Evolutionary conservation across 208 protist genomes (phyloP).

Genomic region (Crithidia fasciculata): DNA sequence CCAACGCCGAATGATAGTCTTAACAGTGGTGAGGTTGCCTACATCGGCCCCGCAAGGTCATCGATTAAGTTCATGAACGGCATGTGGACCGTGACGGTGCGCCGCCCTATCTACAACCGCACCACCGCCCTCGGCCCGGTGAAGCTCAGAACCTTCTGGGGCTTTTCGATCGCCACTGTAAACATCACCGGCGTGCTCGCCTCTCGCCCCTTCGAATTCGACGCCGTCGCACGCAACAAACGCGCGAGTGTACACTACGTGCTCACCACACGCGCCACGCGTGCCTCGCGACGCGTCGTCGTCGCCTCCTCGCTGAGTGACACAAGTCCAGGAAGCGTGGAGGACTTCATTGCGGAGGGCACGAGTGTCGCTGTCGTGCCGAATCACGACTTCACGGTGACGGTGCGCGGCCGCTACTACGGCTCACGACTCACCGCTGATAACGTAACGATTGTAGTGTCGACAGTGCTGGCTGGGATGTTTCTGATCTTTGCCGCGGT

Average conservation of each 20-base stretch:
- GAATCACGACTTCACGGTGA: slow-evolving; percentile 15
- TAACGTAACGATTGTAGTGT: slow-evolving; percentile 15
- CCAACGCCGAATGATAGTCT: slow-evolving; percentile 36
- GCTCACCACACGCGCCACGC: slow-evolving; percentile 37
- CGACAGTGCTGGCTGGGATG: slow-evolving; percentile 1
- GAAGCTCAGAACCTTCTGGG: slow-evolving; percentile 63
- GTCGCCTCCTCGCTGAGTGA: slow-evolving; percentile 19
- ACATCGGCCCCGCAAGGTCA: slow-evolving; percentile 39
- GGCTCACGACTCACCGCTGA: neutral
- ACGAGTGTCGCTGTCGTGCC: slow-evolving; percentile 1
- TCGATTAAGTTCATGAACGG: slow-evolving; percentile 8
- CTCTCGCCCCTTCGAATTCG: slow-evolving; percentile 19
- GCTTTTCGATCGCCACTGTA: slow-evolving; percentile 48
- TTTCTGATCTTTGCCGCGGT: slow-evolving; percentile 36
- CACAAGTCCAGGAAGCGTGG: neutral
- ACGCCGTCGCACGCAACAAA: slow-evolving; percentile 1
- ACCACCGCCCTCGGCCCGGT: slow-evolving; percentile 1
- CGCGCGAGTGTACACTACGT: slow-evolving; percentile 51
- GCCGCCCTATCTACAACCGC: slow-evolving; percentile 55
- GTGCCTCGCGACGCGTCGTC: slow-evolving; percentile 15
- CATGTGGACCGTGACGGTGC: slow-evolving; percentile 49
- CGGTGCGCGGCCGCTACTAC: slow-evolving; percentile 13
- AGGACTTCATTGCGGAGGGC: slow-evolving; percentile 2
- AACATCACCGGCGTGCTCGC: slow-evolving; percentile 52
- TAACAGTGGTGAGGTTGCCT: slow-evolving; percentile 15